Evolutionary conservation across 1,139 yeast species (phyloP), one percentile per base, ranked within the genome.

Genomic region (Debaryomyces sp.): DNA sequence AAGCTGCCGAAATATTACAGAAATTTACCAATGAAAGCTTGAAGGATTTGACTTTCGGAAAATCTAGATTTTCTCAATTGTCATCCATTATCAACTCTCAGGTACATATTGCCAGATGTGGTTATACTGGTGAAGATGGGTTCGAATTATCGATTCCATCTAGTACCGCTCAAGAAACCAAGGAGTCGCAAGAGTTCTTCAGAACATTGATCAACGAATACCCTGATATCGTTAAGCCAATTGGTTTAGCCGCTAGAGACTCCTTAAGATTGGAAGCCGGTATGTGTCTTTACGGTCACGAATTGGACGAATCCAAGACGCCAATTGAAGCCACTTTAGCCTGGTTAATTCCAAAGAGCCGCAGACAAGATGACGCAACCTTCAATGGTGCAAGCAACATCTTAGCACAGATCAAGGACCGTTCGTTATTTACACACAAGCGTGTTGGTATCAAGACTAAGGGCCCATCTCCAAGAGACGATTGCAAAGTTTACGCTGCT

Each of bases 91-190:
- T 44, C 7, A 58, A 69, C 7, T 64, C 68, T 17, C 67, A 68
- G 41, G 71, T 88, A 51, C 96, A 90, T 62, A 78, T 89, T 29
- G 90, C 97, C 8, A 85, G 99, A 68, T 89, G 96, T 24, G 99
- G 99, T 1, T 94, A 94, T 73, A 94, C 99, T 5, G 99, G 99
- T 27, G 99, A 94, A 70, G 99, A 94, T 65, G 99, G 99, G 1
- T 92, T 94, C 67, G 99, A 94, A 64, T 80, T 94, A 52, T 87
- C 96, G 9, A 84, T 94, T 51, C 89, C 94, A 15, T 73, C 79
- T 3, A 50, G 66, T 12, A 78, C 79, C 48, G 71, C 70, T 9
- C 66, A 68, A 6, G 82, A 82, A 45, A 54, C 63, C 6, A 55
- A 60, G 32, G 64, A 69, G 49, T 85, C 94, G 2, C 68, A 74